These are phyloP conservation scores for Cynara cardunculus DNA, from an alignment of 129 eudicot species.

Conservation along the genomic window DNA sequence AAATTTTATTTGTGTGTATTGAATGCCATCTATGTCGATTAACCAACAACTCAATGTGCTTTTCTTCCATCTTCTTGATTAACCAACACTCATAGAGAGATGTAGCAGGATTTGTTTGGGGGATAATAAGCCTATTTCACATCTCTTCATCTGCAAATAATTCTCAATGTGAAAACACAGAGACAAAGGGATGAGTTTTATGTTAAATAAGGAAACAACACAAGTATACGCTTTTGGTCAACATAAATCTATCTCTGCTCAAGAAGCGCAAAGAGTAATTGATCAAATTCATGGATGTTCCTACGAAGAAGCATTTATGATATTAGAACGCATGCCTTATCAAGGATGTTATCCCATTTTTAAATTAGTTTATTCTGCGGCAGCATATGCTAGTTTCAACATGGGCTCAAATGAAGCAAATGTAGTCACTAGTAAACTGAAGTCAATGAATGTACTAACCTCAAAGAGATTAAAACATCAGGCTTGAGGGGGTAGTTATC, in stretches of 20 bases:
- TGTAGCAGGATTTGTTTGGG: background rate
- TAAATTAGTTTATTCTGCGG: background rate
- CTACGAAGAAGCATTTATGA: conserved; percentile 2
- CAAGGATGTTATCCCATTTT: background rate
- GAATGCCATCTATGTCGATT: background rate
- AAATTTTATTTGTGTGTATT: too few relatives aligned
- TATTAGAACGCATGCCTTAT: background rate
- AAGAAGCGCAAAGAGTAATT: background rate
- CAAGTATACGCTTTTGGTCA: conserved; percentile 9
- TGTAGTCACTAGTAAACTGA: background rate
- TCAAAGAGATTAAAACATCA: background rate
- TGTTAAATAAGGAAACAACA: background rate
- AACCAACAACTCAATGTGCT: background rate
- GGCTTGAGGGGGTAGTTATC: background rate
- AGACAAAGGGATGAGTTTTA: background rate
- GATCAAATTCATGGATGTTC: conserved; percentile 8
- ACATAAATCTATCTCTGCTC: background rate
- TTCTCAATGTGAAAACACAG: background rate
- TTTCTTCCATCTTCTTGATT: background rate
- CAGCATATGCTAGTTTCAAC: background rate
- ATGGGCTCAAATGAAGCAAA: background rate
- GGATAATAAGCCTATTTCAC: background rate
- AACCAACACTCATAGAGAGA: background rate
- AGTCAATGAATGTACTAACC: background rate
- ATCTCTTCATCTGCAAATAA: background rate